Conservation (phyloP, 2,329 filamentous ascomycete genomes). For the Fusarium compactum region DNA sequence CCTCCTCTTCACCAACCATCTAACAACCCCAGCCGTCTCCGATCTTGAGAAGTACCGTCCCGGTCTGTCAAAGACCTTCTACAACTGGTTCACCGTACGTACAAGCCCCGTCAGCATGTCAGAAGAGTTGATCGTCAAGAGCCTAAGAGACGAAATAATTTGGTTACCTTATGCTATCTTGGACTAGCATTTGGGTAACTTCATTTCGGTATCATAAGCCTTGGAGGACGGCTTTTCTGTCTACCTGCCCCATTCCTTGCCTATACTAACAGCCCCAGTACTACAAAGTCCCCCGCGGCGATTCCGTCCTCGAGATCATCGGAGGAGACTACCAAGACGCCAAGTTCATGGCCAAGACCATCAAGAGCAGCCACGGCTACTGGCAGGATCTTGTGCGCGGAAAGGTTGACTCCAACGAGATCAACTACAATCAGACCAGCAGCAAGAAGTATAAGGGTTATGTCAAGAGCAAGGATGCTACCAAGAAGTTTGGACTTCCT, state of each 20-base stretch:
- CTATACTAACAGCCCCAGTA: slow-evolving; percentile 44
- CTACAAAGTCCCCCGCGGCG: slow-evolving; percentile 56
- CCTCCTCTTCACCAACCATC: fast-evolving
- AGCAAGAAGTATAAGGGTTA: slow-evolving; percentile 50
- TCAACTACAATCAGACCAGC: slow-evolving; percentile 58
- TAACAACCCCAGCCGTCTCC: slow-evolving; percentile 48
- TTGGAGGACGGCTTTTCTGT: fast-evolving
- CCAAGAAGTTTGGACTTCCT: slow-evolving; percentile 50
- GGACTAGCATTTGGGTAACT: background rate
- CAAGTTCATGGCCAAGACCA: slow-evolving; percentile 47
- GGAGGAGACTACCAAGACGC: slow-evolving; percentile 54
- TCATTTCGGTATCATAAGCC: background rate
- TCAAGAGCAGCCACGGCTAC: slow-evolving; percentile 54
- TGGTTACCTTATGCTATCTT: background rate
- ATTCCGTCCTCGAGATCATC: slow-evolving; percentile 52
- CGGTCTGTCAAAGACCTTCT: slow-evolving; percentile 50
- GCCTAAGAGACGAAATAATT: background rate
- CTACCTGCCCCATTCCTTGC: fast-evolving
- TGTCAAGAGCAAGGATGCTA: slow-evolving; percentile 49
- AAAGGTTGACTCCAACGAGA: slow-evolving; percentile 52
- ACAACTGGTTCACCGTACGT: slow-evolving; percentile 56
- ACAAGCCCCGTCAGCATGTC: fast-evolving
- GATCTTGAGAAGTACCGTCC: slow-evolving; percentile 57
- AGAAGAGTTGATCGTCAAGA: fast-evolving
- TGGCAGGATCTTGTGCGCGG: slow-evolving; percentile 57